Conservation (phyloP, 2,329 filamentous ascomycete species). For the Coleophoma eucalyptorum region DNA sequence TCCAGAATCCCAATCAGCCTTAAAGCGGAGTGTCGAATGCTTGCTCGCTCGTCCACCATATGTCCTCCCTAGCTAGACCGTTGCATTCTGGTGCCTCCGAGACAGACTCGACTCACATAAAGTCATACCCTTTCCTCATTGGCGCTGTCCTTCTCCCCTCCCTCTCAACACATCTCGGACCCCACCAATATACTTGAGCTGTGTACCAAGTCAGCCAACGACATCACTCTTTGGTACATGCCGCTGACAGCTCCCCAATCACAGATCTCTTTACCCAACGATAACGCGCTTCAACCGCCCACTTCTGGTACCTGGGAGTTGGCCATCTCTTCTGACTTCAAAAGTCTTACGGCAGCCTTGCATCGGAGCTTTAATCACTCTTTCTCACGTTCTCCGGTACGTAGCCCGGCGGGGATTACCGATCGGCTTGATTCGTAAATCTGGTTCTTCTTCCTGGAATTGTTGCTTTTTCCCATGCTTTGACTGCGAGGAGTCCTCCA, state of each 20-base stretch:
- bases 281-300: constrained; percentile 24
- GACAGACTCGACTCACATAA: constrained; percentile 13
- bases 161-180: constrained; percentile 5
- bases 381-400: constrained; percentile 19
- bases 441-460: constrained; percentile 7
- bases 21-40: constrained; percentile 26
- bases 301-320: constrained; percentile 18
- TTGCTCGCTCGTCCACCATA: constrained; percentile 20
- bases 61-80: constrained; percentile 16
- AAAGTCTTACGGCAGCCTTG: constrained; percentile 13
- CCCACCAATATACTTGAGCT: constrained; percentile 7
- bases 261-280: constrained; percentile 18
- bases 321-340: neutral
- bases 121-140: constrained; percentile 12
- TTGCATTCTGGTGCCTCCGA: constrained; percentile 17
- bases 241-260: constrained; percentile 23
- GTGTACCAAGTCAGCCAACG: constrained; percentile 16
- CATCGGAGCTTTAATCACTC: constrained; percentile 24
- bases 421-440: constrained; percentile 17
- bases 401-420: constrained; percentile 19
- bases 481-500: constrained; percentile 9
- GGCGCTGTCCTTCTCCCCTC: constrained; percentile 12
- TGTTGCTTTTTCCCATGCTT: constrained; percentile 8
- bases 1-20: constrained; percentile 30
- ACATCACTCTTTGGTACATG: constrained; percentile 10